Conservation (phyloP, 345 rosid genomes). For the Salix koriyanagi region DNA sequence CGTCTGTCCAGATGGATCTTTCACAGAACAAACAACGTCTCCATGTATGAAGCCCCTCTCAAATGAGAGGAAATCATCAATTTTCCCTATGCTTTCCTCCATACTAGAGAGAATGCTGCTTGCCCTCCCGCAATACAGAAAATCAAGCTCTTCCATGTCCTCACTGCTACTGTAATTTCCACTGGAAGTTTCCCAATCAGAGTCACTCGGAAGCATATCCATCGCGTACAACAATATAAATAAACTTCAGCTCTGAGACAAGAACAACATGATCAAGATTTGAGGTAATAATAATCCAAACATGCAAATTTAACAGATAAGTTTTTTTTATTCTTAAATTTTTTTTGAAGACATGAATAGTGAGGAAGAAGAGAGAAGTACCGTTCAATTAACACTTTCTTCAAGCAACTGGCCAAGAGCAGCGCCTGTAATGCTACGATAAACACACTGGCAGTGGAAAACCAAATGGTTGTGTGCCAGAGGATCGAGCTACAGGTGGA, state of each 20-base stretch:
- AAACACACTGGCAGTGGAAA: not conserved
- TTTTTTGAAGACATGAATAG: not conserved
- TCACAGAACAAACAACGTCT: constrained; percentile 60
- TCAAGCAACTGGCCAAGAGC: not conserved
- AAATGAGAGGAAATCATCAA: constrained; percentile 81
- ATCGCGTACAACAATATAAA: constrained; percentile 38
- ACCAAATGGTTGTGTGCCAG: not conserved
- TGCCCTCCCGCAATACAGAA: constrained; percentile 57
- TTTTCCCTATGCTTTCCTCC: constrained; percentile 77
- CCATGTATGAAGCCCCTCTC: constrained; percentile 71
- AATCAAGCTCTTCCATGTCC: constrained; percentile 57
- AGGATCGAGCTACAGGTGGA: not conserved
- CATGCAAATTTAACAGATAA: not conserved
- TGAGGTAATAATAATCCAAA: not conserved
- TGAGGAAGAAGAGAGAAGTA: not conserved
- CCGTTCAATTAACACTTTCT: not conserved
- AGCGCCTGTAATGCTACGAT: not conserved
- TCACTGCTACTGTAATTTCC: constrained; percentile 70
- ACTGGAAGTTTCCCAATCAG: constrained; percentile 88
- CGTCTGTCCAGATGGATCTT: constrained; percentile 71
- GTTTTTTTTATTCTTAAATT: too few species aligned
- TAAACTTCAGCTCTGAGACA: constrained; percentile 14
- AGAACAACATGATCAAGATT: not conserved
- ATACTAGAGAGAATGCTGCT: constrained; percentile 67
- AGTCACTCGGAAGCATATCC: constrained; percentile 58